phyloP scores from a whole-genome alignment of 75 land plant genomes.

The Azolla pinnata region DNA sequence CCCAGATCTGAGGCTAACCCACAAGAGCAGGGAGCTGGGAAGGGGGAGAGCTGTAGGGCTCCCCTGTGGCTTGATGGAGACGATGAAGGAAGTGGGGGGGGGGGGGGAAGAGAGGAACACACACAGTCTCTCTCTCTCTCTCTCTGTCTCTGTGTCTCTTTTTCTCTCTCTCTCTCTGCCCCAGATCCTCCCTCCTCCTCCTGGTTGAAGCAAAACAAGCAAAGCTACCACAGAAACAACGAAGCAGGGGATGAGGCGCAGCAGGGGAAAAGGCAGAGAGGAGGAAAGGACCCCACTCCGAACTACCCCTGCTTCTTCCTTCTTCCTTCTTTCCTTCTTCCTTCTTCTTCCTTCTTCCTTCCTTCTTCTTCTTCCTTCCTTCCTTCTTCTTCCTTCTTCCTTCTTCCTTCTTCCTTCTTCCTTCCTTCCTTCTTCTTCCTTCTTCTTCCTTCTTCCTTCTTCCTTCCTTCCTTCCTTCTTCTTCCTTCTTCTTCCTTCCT shows the following conservation, averaged over 20 bases:
- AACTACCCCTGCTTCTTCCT: background rate
- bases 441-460: background rate
- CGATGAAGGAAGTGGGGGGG: too few species aligned
- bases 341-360: background rate
- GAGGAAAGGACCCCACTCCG: background rate
- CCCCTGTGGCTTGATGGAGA: too few species aligned
- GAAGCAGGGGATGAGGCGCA: too few species aligned
- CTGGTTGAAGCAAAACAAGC: background rate
- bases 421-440: background rate
- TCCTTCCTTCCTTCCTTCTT: background rate
- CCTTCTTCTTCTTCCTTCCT: background rate
- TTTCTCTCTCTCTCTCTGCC: background rate
- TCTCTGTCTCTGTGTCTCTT: too few species aligned
- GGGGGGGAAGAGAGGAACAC: too few species aligned
- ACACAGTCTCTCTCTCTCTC: too few species aligned
- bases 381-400: background rate
- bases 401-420: background rate
- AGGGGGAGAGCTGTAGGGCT: too few species aligned
- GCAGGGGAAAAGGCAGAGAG: too few species aligned
- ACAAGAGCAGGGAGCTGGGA: too few species aligned
- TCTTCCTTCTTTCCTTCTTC: background rate
- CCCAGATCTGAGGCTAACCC: too few species aligned
- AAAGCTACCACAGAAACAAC: background rate
- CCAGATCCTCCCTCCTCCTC: background rate
- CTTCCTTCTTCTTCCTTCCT: background rate